Conservation (phyloP, 345 rosid genomes). For the Geranium brycei region DNA sequence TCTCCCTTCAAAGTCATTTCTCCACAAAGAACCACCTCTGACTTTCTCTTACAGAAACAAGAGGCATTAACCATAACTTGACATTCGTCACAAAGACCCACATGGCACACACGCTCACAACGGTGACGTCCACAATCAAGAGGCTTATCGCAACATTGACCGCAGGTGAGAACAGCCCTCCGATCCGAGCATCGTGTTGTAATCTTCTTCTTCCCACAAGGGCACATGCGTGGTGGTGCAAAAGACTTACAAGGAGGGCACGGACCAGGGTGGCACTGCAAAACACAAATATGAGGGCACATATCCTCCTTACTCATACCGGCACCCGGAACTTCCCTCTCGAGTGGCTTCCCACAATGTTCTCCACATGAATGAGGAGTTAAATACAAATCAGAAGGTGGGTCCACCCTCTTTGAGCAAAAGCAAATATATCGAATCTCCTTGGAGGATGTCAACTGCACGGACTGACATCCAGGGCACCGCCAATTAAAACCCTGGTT, state of each 20-base stretch:
- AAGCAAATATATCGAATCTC: slow-evolving; percentile 76
- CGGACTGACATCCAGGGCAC: slow-evolving; percentile 93
- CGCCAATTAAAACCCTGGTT: slow-evolving; percentile 89
- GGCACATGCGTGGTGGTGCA: slow-evolving; percentile 71
- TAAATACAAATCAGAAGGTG: slow-evolving; percentile 79
- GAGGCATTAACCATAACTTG: slow-evolving; percentile 49
- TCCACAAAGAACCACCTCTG: slow-evolving; percentile 64
- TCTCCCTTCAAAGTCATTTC: slow-evolving; percentile 78
- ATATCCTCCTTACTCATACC: slow-evolving; percentile 38
- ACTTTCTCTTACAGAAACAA: slow-evolving; percentile 72
- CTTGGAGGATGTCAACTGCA: slow-evolving; percentile 56
- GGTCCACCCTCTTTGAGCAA: slow-evolving; percentile 76
- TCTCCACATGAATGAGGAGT: slow-evolving; percentile 98
- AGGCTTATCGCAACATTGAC: slow-evolving; percentile 60
- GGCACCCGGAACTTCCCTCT: slow-evolving; percentile 28
- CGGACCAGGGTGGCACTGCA: slow-evolving; percentile 98
- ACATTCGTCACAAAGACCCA: slow-evolving; percentile 80
- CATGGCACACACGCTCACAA: slow-evolving; percentile 60
- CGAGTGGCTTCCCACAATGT: slow-evolving; percentile 87
- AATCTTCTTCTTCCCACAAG: slow-evolving; percentile 72
- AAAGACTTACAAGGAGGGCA: slow-evolving; percentile 97
- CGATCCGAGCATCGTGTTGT: slow-evolving; percentile 86
- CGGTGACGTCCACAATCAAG: slow-evolving; percentile 67
- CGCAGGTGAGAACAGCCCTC: slow-evolving; percentile 58
- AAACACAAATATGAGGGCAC: slow-evolving; percentile 84